Evolutionary conservation across 2,329 filamentous ascomycete genomes (phyloP).

Genomic region (Aspergillus puulaauensis): DNA sequence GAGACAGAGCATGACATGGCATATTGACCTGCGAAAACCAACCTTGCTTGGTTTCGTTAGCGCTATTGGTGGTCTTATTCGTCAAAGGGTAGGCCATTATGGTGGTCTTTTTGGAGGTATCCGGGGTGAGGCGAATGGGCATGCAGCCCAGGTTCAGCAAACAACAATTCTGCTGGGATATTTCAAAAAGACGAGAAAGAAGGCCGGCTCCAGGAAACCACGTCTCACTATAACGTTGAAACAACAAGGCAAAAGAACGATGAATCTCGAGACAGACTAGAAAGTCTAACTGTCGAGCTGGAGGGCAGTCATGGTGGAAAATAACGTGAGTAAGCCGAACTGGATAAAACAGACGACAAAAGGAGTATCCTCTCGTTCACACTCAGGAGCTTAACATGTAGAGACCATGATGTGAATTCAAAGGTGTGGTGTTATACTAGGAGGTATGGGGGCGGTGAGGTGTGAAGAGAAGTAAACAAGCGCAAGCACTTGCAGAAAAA

Average conservation of each 20-base stretch:
- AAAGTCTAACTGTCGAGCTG: slow-evolving; percentile 14
- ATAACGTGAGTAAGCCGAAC: not conserved
- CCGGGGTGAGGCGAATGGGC: not conserved
- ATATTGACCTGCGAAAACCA: not conserved
- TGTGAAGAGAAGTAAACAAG: slow-evolving; percentile 11
- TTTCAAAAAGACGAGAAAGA: not conserved
- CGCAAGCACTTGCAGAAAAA: slow-evolving; percentile 5
- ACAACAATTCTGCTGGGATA: not conserved
- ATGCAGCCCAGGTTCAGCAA: not conserved
- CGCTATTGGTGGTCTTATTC: slow-evolving; percentile 17
- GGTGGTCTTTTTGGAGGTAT: not conserved
- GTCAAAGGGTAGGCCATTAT: slow-evolving; percentile 19
- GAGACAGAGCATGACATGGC: not conserved
- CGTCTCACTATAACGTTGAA: not conserved
- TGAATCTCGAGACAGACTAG: slow-evolving; percentile 11
- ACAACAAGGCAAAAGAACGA: not conserved
- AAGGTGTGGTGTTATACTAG: slow-evolving; percentile 2
- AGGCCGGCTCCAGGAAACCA: not conserved
- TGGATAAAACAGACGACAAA: not conserved
- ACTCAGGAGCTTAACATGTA: not conserved
- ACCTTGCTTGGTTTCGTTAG: slow-evolving; percentile 13
- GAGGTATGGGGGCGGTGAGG: slow-evolving; percentile 13
- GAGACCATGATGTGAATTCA: not conserved
- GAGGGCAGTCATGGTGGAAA: slow-evolving; percentile 13
- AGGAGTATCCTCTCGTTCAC: not conserved